A percentile compares a stretch with the other conserved stretches of the same genome.
These are phyloP conservation scores for Tripterygium wilfordii DNA, from an alignment of 177 flowering plant genomes.

Conservation along the genomic window DNA sequence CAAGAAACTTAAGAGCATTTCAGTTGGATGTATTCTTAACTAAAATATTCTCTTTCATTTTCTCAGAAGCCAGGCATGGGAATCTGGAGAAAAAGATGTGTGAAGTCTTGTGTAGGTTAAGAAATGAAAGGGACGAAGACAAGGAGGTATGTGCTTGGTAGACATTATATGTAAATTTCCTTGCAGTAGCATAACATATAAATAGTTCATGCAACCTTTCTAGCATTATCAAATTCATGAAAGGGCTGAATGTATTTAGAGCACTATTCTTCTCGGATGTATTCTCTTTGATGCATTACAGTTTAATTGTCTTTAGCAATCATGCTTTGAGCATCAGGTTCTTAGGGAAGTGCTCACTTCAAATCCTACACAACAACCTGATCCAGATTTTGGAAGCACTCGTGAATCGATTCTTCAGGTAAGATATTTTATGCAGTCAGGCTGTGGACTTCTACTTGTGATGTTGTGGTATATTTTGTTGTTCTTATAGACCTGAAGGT, in stretches of 20 bases:
- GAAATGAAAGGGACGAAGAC: constrained; percentile 53
- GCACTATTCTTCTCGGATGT: neutral
- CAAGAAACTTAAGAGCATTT: neutral
- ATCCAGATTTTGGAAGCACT: constrained; percentile 63
- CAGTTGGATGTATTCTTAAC: neutral
- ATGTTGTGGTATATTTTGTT: neutral
- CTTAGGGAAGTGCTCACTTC: constrained; percentile 61
- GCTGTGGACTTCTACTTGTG: neutral
- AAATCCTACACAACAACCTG: constrained; percentile 32
- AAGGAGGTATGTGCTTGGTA: constrained; percentile 52
- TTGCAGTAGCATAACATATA: no score
- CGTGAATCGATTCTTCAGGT: constrained; percentile 92
- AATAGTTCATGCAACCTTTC: no score
- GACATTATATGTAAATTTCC: neutral
- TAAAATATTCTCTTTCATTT: neutral
- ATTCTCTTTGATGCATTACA: neutral
- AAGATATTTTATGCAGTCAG: constrained; percentile 1
- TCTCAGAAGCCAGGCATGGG: constrained; percentile 39
- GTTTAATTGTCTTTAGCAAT: constrained; percentile 16
- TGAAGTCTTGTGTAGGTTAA: constrained; percentile 64
- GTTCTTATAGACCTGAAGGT: no score
- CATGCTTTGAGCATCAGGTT: no score
- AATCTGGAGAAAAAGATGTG: constrained; percentile 62
- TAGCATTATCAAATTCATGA: neutral
- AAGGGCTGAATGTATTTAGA: neutral